These are phyloP conservation scores for Rutstroemia sp. DNA, from an alignment of 2,329 filamentous ascomycete genomes.

Conservation along the genomic window DNA sequence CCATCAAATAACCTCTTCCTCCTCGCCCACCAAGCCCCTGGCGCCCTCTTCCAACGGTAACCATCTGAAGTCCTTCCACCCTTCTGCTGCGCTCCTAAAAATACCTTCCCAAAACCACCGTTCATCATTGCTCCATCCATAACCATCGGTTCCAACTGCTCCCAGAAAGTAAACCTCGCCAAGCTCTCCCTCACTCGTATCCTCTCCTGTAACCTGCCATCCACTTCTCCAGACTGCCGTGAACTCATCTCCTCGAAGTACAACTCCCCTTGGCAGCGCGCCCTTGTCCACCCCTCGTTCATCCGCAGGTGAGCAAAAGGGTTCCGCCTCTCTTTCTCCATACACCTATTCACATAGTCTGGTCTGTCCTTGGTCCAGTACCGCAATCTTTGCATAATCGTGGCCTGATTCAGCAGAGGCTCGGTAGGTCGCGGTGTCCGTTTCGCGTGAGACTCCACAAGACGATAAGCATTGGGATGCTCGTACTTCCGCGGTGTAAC, in stretches of 20 bases:
- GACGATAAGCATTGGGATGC: background rate
- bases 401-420: background rate
- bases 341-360: background rate
- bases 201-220: background rate
- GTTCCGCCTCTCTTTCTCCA: background rate
- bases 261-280: background rate
- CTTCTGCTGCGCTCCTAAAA: slow-evolving; percentile 8
- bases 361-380: background rate
- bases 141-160: slow-evolving; percentile 11
- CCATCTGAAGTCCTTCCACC: background rate
- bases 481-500: background rate
- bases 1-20: slow-evolving; percentile 11
- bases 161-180: slow-evolving; percentile 4
- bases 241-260: background rate
- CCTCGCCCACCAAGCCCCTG: slow-evolving; percentile 15
- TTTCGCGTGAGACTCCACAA: background rate
- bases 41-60: slow-evolving; percentile 8
- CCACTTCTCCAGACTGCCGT: background rate
- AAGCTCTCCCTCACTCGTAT: background rate
- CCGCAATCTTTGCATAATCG: background rate
- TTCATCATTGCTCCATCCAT: slow-evolving; percentile 11
- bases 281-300: slow-evolving; percentile 3
- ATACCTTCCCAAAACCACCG: slow-evolving; percentile 14
- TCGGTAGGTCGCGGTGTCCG: background rate
- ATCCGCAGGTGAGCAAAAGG: background rate